These are phyloP conservation scores for Naegleria fowleri DNA, from an alignment of 208 protist genomes.

Conservation along the genomic window DNA sequence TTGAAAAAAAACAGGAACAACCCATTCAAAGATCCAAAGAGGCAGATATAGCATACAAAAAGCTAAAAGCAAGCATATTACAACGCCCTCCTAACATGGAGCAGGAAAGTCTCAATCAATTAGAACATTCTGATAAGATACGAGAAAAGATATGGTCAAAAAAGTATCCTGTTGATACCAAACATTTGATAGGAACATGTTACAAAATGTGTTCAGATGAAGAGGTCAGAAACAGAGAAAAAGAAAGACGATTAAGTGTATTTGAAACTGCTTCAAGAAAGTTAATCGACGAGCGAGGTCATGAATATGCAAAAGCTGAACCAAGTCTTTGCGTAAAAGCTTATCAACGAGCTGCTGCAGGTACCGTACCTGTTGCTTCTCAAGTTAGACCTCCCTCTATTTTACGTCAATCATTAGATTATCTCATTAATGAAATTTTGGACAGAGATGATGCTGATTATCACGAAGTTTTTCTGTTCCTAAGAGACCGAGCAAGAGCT, in stretches of 20 bases:
- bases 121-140: background rate
- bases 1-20: background rate
- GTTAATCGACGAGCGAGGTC: background rate
- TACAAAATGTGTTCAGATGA: conserved; percentile 31
- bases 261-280: conserved; percentile 14
- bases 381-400: conserved; percentile 19
- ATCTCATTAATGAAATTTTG: conserved; percentile 30
- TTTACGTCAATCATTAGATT: conserved; percentile 25
- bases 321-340: conserved; percentile 25
- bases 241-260: background rate
- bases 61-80: background rate
- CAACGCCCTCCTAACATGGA: background rate
- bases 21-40: background rate
- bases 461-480: conserved; percentile 19
- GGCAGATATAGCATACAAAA: background rate
- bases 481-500: conserved; percentile 30
- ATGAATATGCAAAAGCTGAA: background rate
- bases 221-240: conserved; percentile 25
- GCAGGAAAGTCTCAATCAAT: background rate
- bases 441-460: background rate
- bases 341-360: conserved; percentile 35
- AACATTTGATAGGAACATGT: conserved; percentile 32
- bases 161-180: background rate
- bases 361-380: background rate
- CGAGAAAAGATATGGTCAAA: background rate